phyloP scores from a whole-genome alignment of 495 filamentous ascomycete species.

The Penicillium tannophilum region DNA sequence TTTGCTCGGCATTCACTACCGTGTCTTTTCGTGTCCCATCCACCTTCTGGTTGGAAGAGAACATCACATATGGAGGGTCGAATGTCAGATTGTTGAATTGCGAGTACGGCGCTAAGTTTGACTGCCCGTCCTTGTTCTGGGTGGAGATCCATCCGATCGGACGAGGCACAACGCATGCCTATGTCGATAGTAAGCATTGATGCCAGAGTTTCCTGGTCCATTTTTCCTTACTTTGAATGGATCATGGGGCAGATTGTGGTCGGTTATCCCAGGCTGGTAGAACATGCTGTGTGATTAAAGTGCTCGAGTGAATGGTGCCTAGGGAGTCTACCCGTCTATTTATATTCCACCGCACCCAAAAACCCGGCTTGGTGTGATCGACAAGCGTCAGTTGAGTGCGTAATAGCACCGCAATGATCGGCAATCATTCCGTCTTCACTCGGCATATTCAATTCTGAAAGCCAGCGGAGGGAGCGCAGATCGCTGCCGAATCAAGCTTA shows the following conservation, averaged over 20 bases:
- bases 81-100: conserved; percentile 65
- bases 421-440: neutral
- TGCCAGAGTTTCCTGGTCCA: neutral
- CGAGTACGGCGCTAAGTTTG: conserved; percentile 58
- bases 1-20: conserved; percentile 53
- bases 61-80: conserved; percentile 61
- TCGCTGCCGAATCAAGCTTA: neutral
- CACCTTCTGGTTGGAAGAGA: conserved; percentile 53
- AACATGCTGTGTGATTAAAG: conserved; percentile 26
- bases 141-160: conserved; percentile 53
- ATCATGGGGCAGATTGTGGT: conserved; percentile 42
- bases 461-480: neutral
- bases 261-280: conserved; percentile 37
- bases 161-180: conserved; percentile 45
- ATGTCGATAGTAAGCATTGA: neutral
- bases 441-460: neutral
- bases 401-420: neutral
- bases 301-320: neutral
- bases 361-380: neutral
- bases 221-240: conserved; percentile 40
- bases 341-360: neutral
- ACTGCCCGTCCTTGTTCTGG: conserved; percentile 29
- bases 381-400: neutral
- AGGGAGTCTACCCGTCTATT: neutral
- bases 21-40: conserved; percentile 51